Base-by-base conservation (phyloP, 1,139 yeast genomes). In the Eremothecium gossypii region DNA sequence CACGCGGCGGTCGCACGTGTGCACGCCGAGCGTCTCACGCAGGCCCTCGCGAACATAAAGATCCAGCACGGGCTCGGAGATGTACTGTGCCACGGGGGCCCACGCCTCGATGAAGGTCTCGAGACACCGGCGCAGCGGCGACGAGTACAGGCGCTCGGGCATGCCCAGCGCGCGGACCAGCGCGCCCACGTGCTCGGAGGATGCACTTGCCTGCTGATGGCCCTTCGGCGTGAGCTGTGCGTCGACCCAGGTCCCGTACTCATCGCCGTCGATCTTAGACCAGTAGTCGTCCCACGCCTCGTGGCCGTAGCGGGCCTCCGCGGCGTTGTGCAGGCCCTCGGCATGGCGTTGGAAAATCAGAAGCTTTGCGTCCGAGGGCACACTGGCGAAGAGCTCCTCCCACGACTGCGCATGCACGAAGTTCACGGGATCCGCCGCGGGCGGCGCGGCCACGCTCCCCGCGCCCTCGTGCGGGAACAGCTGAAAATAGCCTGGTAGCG, bases 311-410 rank as follows among this genome's bases (percentile, higher is more conserved):
- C 72, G 71, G 26, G 64, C 65, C 38, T 74, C 73, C 1, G 80
- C 84, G 17, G 71, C 64, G 51, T 83, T 83, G 55, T 83, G 91
- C 61, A 68, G 76, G 0, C 93, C 93, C 60, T 83, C 83, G 7
- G 93, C 93, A 54, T 83, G 93, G 45, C 94, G 68, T 1, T 84
- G 87, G 41, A 80, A 64, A 41, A 77, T 70, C 5, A 82, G 49
- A 34, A 82, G 56, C 56, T 80, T 81, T 11, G 39, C 14, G 20
- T 36, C 39, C 12, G 12, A 20, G 17, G 32, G 39, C 20, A 27
- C 12, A 8, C 11, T 36, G n/a, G 49, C 39, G 32, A 46, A 52
- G 6, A 76, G 55, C 7, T 66, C 62, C 0, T 52, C 49, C 86
- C 86, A 80, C 1, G 75, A 57, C 20, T 56, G 51, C 27, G 48